Percentiles rank a stretch among this genome's conserved stretches.
Evolutionary conservation across 148 eudicot genomes (phyloP).

Genomic region (Polygonum aviculare): DNA sequence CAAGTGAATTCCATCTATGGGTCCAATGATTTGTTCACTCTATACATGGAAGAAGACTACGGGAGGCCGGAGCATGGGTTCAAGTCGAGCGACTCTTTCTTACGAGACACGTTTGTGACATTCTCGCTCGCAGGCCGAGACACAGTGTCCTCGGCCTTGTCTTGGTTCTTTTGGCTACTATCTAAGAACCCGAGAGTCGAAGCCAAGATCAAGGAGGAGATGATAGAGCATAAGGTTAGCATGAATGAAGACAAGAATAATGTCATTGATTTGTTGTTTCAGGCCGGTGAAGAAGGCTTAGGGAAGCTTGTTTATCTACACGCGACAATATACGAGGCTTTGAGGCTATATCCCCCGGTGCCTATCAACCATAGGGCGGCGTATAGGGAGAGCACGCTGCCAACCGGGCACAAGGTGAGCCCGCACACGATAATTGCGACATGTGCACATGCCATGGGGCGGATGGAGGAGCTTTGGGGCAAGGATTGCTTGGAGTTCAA

Average conservation of each 20-base stretch:
- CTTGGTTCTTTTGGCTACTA: constrained; percentile 27
- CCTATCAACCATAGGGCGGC: constrained; percentile 17
- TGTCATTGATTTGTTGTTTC: background rate
- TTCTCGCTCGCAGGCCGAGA: constrained; percentile 22
- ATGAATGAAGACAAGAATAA: background rate
- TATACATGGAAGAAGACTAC: constrained; percentile 18
- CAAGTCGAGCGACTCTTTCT: background rate
- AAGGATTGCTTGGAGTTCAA: constrained; percentile 22
- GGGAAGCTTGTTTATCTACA: constrained; percentile 19
- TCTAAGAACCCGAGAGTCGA: constrained; percentile 7
- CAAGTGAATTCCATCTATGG: background rate
- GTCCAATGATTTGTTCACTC: constrained; percentile 25
- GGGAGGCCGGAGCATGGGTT: background rate
- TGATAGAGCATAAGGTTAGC: background rate
- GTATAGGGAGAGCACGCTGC: constrained; percentile 10
- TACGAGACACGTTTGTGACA: constrained; percentile 12
- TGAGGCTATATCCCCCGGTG: constrained; percentile 25
- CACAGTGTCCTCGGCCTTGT: constrained; percentile 15
- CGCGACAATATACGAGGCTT: constrained; percentile 15
- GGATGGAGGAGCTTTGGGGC: constrained; percentile 18
- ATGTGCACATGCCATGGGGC: constrained; percentile 20
- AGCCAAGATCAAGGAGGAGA: constrained; percentile 13
- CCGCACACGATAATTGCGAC: constrained; percentile 8
- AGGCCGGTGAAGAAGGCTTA: background rate
- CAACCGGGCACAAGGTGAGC: constrained; percentile 21